Conservation (phyloP, 2,329 filamentous ascomycete genomes). For the Aspergillus viridinutans region DNA sequence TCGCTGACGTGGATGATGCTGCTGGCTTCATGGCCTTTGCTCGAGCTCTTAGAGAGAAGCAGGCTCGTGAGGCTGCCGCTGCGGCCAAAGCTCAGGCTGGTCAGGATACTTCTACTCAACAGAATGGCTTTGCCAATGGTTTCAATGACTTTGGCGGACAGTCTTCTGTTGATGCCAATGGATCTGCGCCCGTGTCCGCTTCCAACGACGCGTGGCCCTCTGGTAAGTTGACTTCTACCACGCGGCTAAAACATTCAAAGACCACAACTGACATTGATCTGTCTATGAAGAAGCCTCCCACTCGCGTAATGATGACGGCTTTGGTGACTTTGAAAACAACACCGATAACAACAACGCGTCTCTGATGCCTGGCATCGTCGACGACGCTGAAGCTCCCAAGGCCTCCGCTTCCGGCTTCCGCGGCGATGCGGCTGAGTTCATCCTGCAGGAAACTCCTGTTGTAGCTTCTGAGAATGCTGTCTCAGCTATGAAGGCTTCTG, state of each 20-base stretch:
- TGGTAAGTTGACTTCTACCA: conserved; percentile 1
- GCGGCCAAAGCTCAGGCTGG: neutral
- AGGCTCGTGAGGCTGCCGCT: neutral
- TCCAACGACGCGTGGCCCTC: neutral
- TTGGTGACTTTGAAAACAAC: neutral
- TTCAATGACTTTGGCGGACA: neutral
- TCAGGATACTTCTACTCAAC: conserved; percentile 3
- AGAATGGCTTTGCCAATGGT: conserved; percentile 2
- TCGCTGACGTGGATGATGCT: conserved; percentile 23
- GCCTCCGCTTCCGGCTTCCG: neutral
- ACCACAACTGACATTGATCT: neutral
- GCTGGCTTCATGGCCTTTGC: conserved; percentile 26
- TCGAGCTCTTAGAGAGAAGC: conserved; percentile 12
- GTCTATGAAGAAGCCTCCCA: neutral
- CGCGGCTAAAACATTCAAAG: neutral
- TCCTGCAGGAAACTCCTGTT: neutral
- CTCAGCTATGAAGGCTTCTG: neutral
- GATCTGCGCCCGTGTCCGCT: neutral
- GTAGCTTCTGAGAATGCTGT: neutral
- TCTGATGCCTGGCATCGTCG: neutral
- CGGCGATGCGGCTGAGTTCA: neutral
- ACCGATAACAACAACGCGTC: neutral
- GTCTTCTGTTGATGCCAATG: neutral
- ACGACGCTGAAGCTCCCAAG: neutral
- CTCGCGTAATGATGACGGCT: neutral